These are phyloP conservation scores for Rhodotorula sphaerocarpa DNA, from an alignment of 768 basidiomycete genomes.

Conservation along the genomic window DNA sequence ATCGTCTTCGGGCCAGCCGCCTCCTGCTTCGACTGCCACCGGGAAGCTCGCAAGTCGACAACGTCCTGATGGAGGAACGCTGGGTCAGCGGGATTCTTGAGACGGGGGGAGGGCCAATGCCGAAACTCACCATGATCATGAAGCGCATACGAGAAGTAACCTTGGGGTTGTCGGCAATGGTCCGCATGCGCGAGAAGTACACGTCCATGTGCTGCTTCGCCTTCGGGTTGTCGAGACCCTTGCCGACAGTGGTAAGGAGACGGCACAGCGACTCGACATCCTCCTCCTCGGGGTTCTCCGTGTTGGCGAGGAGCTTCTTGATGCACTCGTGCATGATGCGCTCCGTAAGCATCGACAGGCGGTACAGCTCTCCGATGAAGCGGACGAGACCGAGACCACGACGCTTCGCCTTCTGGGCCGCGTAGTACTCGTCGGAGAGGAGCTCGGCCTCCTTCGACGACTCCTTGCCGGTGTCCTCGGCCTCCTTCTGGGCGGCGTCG, in stretches of 20 bases:
- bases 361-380: constrained; percentile 97
- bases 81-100: not conserved
- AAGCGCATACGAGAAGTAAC: constrained; percentile 83
- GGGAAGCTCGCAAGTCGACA: constrained; percentile 73
- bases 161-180: constrained; percentile 63
- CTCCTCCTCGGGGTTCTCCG: constrained; percentile 92
- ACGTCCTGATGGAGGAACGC: constrained; percentile 58
- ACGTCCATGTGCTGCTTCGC: constrained; percentile 63
- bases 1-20: constrained; percentile 76
- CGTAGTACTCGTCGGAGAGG: constrained; percentile 92
- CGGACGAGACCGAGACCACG: constrained; percentile 93
- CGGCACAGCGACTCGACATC: constrained; percentile 95
- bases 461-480: constrained; percentile 47
- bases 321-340: constrained; percentile 98
- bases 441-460: constrained; percentile 57
- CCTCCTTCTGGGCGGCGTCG: constrained; percentile 38
- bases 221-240: constrained; percentile 68
- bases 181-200: constrained; percentile 84
- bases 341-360: constrained; percentile 95
- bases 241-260: constrained; percentile 79
- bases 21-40: constrained; percentile 66
- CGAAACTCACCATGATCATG: constrained; percentile 74
- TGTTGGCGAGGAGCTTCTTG: constrained; percentile 86
- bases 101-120: constrained; percentile 9
- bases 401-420: constrained; percentile 92